Percentiles rank a stretch among this genome's conserved stretches.
Conservation (phyloP, 768 basidiomycete species). For the Daedaleopsis sinensis region DNA sequence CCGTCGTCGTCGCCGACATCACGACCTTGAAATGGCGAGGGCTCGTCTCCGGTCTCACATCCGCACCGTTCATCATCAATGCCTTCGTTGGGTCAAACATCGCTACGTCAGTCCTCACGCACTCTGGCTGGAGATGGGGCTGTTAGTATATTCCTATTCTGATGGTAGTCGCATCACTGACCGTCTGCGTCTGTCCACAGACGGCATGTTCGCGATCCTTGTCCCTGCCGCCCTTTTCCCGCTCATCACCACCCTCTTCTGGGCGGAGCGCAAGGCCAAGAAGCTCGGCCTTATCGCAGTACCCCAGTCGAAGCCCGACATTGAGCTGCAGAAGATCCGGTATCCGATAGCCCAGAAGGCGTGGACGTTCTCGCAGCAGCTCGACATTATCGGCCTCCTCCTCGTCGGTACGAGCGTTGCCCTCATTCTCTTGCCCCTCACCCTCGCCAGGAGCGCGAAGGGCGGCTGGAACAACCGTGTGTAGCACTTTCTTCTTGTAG, state of each 20-base stretch:
- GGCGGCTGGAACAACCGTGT: conserved; percentile 32
- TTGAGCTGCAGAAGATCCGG: conserved; percentile 24
- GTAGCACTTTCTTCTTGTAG: conserved; percentile 9
- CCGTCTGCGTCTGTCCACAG: background rate
- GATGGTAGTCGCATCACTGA: background rate
- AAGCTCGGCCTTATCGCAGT: conserved; percentile 25
- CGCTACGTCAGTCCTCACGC: conserved; percentile 43
- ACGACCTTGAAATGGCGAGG: conserved; percentile 34
- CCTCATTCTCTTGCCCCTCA: conserved; percentile 35
- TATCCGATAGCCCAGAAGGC: conserved; percentile 40
- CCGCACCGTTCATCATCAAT: conserved; percentile 61
- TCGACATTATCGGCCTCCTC: conserved; percentile 35
- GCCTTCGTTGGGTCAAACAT: conserved; percentile 65
- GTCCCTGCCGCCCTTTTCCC: conserved; percentile 27
- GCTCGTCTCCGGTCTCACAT: conserved; percentile 48
- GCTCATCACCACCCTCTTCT: conserved; percentile 32
- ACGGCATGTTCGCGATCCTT: conserved; percentile 38
- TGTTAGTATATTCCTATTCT: conserved; percentile 37
- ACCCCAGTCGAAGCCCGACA: conserved; percentile 58
- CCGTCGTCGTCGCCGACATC: conserved; percentile 43
- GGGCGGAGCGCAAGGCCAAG: conserved; percentile 32
- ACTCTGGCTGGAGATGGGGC: conserved; percentile 69
- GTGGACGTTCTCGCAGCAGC: conserved; percentile 29
- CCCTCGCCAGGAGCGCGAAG: conserved; percentile 28
- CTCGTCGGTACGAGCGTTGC: conserved; percentile 34